These are phyloP conservation scores for Psidium guajava DNA, from an alignment of 345 rosid species.

Conservation along the genomic window DNA sequence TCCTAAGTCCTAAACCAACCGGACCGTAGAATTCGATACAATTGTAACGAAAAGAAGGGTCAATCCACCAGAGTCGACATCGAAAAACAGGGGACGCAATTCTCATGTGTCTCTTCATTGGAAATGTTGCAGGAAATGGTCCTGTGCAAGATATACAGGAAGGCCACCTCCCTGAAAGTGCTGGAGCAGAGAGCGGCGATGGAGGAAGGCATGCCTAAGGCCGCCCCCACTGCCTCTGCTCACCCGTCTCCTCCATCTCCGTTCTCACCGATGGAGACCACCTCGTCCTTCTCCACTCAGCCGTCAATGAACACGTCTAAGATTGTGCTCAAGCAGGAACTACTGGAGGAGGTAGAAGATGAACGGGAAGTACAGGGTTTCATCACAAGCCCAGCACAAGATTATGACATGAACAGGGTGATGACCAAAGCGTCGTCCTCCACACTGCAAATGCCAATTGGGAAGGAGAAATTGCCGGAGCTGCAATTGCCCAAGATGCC, in stretches of 20 bases:
- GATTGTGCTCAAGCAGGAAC: constrained; percentile 28
- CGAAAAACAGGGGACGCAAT: neutral
- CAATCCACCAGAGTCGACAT: neutral
- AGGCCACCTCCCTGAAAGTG: constrained; percentile 83
- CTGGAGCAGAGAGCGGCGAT: constrained; percentile 74
- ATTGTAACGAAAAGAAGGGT: neutral
- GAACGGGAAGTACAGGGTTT: neutral
- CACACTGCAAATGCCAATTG: constrained; percentile 34
- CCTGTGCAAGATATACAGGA: constrained; percentile 83
- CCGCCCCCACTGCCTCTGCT: neutral
- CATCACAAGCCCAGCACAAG: neutral
- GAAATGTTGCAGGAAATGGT: constrained; percentile 55
- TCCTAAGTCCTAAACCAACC: neutral
- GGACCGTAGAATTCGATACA: neutral
- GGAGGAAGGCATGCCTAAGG: constrained; percentile 36
- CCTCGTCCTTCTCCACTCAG: neutral
- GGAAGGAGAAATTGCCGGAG: constrained; percentile 37
- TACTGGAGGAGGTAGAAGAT: constrained; percentile 1
- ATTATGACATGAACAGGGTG: neutral
- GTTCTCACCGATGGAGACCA: neutral
- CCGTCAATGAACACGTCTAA: constrained; percentile 1
- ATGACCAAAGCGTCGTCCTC: constrained; percentile 10
- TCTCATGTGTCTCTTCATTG: neutral
- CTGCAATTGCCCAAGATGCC: constrained; percentile 54
- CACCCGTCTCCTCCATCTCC: neutral